A percentile compares a stretch with the other conserved stretches of the same genome.
phyloP scores from a whole-genome alignment of 805 yeast genomes.

The Komagataella pseudopastoris region DNA sequence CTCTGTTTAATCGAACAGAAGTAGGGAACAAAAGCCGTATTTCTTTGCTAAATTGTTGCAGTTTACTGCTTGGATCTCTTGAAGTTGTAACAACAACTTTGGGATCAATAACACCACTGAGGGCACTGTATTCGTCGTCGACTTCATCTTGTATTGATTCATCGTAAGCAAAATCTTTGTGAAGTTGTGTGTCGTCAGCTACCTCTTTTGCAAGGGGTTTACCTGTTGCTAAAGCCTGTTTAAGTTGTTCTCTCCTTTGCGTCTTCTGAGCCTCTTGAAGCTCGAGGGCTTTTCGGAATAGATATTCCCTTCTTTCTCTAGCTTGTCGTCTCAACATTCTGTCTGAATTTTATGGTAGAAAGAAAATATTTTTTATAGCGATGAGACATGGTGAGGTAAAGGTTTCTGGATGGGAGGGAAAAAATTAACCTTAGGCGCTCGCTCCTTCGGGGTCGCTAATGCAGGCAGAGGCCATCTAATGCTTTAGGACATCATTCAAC shows the following conservation, averaged over 20 bases:
- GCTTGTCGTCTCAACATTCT: constrained; percentile 80
- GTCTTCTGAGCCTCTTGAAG: constrained; percentile 79
- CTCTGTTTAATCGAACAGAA: constrained; percentile 80
- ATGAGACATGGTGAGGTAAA: neutral
- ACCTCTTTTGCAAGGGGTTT: constrained; percentile 81
- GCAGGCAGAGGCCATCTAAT: constrained; percentile 17
- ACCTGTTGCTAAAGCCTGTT: constrained; percentile 84
- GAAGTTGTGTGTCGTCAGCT: constrained; percentile 75
- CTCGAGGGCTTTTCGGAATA: constrained; percentile 79
- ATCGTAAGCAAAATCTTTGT: constrained; percentile 75
- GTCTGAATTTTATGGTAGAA: neutral
- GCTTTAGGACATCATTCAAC: constrained; percentile 53
- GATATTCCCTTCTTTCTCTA: constrained; percentile 88
- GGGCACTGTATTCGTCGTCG: constrained; percentile 85
- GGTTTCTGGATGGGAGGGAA: too few species aligned
- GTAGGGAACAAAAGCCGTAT: constrained; percentile 83
- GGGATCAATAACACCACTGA: constrained; percentile 86
- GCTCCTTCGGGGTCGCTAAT: neutral
- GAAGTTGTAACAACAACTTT: constrained; percentile 87
- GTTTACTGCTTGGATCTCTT: constrained; percentile 74
- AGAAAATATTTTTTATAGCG: neutral
- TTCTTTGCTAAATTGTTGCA: constrained; percentile 89
- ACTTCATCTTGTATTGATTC: constrained; percentile 57
- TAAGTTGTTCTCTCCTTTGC: constrained; percentile 76
- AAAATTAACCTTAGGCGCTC: too few species aligned